Percentiles rank a stretch among this genome's conserved stretches.
Conservation (phyloP, 2,329 filamentous ascomycete genomes). For the Shiraia sp. region DNA sequence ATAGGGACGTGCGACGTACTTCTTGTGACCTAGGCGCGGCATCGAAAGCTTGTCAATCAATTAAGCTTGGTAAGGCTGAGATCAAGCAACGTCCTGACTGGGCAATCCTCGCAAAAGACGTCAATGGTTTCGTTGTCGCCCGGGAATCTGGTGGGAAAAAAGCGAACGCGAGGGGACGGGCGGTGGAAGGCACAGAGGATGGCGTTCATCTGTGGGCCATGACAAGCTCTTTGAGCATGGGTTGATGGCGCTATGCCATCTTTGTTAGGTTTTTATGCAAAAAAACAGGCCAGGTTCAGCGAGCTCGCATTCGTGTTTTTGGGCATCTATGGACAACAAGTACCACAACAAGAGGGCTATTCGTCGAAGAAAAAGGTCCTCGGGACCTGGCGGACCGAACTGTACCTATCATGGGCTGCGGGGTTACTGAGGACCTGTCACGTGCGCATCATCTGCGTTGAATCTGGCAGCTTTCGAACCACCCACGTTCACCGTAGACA, state of each 20-base stretch:
- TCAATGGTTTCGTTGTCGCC: slow-evolving; percentile 10
- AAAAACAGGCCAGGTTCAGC: slow-evolving; percentile 4
- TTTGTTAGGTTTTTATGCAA: slow-evolving; percentile 11
- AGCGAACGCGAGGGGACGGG: slow-evolving; percentile 25
- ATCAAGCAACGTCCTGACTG: slow-evolving; percentile 11
- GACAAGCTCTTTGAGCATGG: slow-evolving; percentile 16
- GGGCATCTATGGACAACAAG: not conserved
- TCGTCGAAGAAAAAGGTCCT: not conserved
- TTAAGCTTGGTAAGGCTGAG: slow-evolving; percentile 10
- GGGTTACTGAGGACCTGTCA: too few species aligned
- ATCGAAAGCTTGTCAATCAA: slow-evolving; percentile 22
- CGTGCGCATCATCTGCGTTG: too few species aligned
- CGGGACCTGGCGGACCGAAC: too few species aligned
- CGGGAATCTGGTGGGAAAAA: slow-evolving; percentile 7
- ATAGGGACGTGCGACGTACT: slow-evolving; percentile 26
- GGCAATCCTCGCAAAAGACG: slow-evolving; percentile 8
- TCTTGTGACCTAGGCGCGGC: slow-evolving; percentile 45
- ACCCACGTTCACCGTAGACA: too few species aligned
- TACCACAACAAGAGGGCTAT: not conserved
- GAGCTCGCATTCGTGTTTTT: slow-evolving; percentile 18
- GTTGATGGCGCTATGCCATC: slow-evolving; percentile 21
- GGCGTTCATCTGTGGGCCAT: slow-evolving; percentile 11
- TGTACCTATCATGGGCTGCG: too few species aligned
- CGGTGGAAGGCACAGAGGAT: slow-evolving; percentile 4
- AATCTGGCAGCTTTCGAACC: too few species aligned